Evolutionary conservation across 75 land plant species (phyloP), one percentile per base, ranked within the genome.

Genomic region (Pseudotsuga menziesii): DNA sequence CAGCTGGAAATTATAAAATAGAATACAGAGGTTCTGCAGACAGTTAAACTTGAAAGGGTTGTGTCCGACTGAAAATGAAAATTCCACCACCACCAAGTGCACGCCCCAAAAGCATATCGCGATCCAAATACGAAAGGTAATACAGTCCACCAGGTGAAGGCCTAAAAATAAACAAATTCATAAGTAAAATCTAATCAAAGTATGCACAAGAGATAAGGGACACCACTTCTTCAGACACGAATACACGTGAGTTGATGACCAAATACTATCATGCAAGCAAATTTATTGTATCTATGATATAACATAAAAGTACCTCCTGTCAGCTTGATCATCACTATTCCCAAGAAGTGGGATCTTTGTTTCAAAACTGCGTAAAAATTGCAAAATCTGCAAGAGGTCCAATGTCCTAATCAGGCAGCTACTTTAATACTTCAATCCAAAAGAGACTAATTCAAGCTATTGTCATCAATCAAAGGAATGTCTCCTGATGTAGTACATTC

Each of bases 71-170:
- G 82, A 96, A 96, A 22, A 96, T 88, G 74, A 96, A 96, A 7
- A 88, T 78, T 23, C 98, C 98, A 5, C 98, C 98, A 72, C 89
- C 90, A 52, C 94, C 92, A 60, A 94, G 88, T 29, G 98, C 90
- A 57, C 98, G 89, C 3, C 98, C 98, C 62, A 96, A 62, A 76
- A 96, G 92, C 98, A 96, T 91, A 58, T 94, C 77, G 6, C 73
- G 61, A 69, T 96, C 98, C 83, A 96, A 78, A 80, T 85, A 96
- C 16, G 98, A 92, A 20, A 96, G 94, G 77, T 94, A 91, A 79
- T 96, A 96, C 61, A 95, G 72, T 20, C 94, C 93, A 77, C 94
- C 94, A n/a, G 80, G 83, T 36, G 90, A 84, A 82, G 83, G 64
- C 85, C 94, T 91, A 82, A 75, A 78, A 58, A 58, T 17, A 74